A percentile compares a stretch with the other conserved stretches of the same genome.
Evolutionary conservation across 2,329 filamentous ascomycete species (phyloP).

Genomic region (Pestalotiopsis fici): DNA sequence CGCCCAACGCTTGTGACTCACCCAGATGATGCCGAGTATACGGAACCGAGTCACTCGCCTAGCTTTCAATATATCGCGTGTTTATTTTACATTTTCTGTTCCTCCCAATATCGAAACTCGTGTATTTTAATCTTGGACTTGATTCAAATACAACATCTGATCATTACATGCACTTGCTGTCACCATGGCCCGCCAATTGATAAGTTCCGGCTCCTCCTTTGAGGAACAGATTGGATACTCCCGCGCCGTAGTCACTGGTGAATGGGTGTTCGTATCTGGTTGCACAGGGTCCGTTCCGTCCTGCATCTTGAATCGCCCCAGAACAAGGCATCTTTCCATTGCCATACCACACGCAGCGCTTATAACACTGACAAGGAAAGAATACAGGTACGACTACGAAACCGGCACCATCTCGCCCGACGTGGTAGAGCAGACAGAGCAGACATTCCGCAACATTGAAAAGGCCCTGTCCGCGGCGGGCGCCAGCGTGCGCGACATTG

Average conservation of each 20-base stretch:
- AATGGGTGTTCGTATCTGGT: constrained; percentile 55
- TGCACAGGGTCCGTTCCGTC: constrained; percentile 48
- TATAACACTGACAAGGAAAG: background rate
- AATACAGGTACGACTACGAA: constrained; percentile 48
- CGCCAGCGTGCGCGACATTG: constrained; percentile 44
- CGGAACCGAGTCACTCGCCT: too few relatives aligned
- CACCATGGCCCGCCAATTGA: constrained; percentile 37
- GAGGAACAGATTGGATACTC: constrained; percentile 57
- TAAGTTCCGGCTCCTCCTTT: constrained; percentile 52
- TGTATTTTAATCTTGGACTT: background rate
- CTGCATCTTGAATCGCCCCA: background rate
- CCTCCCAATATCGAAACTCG: too few relatives aligned
- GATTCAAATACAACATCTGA: background rate
- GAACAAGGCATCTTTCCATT: background rate
- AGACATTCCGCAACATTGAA: constrained; percentile 48
- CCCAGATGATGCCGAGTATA: background rate
- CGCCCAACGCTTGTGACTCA: background rate
- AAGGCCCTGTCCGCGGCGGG: constrained; percentile 45
- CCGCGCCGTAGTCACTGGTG: constrained; percentile 50
- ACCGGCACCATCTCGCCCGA: constrained; percentile 45
- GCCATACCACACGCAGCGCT: background rate
- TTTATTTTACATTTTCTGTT: too few relatives aligned
- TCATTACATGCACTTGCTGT: background rate
- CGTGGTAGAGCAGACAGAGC: constrained; percentile 50
- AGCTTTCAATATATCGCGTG: too few relatives aligned